Base-by-base conservation (phyloP, 2,329 filamentous ascomycete genomes). In the Microcyclosporella mali region DNA sequence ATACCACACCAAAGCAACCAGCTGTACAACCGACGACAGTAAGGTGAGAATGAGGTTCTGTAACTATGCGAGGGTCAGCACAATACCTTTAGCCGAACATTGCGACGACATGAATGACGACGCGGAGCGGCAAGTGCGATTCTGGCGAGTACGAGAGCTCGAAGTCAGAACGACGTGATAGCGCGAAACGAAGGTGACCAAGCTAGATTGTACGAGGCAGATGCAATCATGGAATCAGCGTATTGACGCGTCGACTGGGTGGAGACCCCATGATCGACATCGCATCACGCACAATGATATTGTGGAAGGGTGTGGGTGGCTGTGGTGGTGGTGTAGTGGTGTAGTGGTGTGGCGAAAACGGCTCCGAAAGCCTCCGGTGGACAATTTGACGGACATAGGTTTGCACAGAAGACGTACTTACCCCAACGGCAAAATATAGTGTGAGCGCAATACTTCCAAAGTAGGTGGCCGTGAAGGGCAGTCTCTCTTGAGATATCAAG, bases 401-500 rank as follows among this genome's bases (percentile, higher is more conserved):
- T 18, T 32, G 17, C 16, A 14, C 21, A n/a, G 19, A 31, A 19
- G 25, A 9, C 15, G 16, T 36, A 84, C 87, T 79, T 77, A 95
- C 90, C 60, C 88, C 88, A 57, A 95, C 72, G 43, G 89, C 84
- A 68, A 95, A 95, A 67, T 90, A 94, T 18, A 97, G 74, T 9
- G 92, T 97, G 61, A 97, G 70, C 34, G 73, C 78, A 60, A 97
- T 95, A 50, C 88, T 92, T 39, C 89, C 88, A 71, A 97, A 95
- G 72, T 97, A 97, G 47, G 88, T 85, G 33, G 84, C 85, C 21
- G 90, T 95, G 64, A 97, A 97, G 3, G 92, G 92, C 49, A 97
- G 71, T 56, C 92, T 81, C 57, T 88, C 77, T 41, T 83, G 79
- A 43, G 90, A 97, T 43, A 88, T 70, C 52, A 97, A 77, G 69